Base-by-base conservation (phyloP, 306 rosid species). In the Elaeagnus macrophylla region DNA sequence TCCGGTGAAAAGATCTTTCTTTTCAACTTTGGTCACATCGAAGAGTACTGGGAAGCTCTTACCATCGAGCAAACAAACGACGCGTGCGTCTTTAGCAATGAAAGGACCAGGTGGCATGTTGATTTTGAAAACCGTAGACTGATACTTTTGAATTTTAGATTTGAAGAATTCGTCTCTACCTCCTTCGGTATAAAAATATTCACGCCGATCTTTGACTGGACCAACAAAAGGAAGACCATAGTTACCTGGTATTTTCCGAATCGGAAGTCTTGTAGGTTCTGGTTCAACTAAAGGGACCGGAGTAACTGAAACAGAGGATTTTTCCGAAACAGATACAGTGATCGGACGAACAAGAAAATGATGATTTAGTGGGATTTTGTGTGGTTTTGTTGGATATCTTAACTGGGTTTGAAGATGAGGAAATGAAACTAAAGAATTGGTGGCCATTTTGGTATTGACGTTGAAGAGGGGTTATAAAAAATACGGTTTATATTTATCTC, bases 31-130 rank as follows among this genome's bases (percentile, higher is more conserved):
- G 12, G 75, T 45, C 12, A 61, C 56, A 59, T 91, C 99, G 39
- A 91, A 91, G 53, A 91, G 95, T 4, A 79, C 67, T 0, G 95
- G 93, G 59, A 91, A 91, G 51, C 83, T 74, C 61, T 84, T 87
- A 1, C 78, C 96, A 71, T 91, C 99, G 35, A 91, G 96, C 12
- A 91, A 56, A 44, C 73, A 79, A 61, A 91, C 60, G 63, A 91
- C 99, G 5, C 68, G 70, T 11, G 99, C 60, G 39, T 80, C 56
- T 6, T 68, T 11, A 6, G 93, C 12, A 25, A 87, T 77, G 63
- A 75, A 65, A 0, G 93, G 94, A 3, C 99, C 99, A 0, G 99
- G 99, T 1, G 99, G 99, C 85, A 87, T 79, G 63, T 91, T 91
- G 67, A 81, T 78, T 48, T 96, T 74, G 72, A 72, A 91, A 1